Evolutionary conservation across 129 eudicot genomes (phyloP).

Genomic region (Sambucus nigra): DNA sequence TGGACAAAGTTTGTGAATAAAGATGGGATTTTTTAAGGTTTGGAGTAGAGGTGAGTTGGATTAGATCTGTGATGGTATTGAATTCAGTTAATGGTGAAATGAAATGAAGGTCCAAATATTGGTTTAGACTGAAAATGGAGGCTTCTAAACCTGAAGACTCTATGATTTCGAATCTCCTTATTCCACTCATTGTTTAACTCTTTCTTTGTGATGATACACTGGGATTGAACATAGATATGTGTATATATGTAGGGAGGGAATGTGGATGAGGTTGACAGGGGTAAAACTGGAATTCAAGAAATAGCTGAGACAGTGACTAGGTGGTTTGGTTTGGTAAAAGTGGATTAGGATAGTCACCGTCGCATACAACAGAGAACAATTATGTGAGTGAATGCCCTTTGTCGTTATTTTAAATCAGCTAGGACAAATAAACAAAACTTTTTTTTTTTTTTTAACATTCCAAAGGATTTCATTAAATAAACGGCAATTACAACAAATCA

Average conservation of each 20-base stretch:
- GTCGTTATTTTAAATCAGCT: no score
- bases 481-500: no score
- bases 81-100: conserved; percentile 27
- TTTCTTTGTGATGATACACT: not conserved
- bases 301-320: not conserved
- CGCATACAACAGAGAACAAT: no score
- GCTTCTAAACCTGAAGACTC: no score
- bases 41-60: conserved; percentile 39
- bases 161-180: conserved; percentile 31
- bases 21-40: conserved; percentile 16
- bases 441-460: no score
- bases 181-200: conserved; percentile 21
- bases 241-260: not conserved
- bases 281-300: not conserved
- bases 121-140: conserved; percentile 7
- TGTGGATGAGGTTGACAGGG: not conserved
- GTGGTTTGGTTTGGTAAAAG: conserved; percentile 18
- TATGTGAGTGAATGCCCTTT: no score
- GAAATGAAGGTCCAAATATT: conserved; percentile 15
- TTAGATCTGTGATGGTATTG: conserved; percentile 41
- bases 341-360: no score
- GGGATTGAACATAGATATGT: not conserved
- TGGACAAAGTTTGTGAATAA: conserved; percentile 33
- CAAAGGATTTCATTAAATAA: no score
- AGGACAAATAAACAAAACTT: no score